Evolutionary conservation across 768 basidiomycete genomes (phyloP).

Genomic region (Suillus discolor): DNA sequence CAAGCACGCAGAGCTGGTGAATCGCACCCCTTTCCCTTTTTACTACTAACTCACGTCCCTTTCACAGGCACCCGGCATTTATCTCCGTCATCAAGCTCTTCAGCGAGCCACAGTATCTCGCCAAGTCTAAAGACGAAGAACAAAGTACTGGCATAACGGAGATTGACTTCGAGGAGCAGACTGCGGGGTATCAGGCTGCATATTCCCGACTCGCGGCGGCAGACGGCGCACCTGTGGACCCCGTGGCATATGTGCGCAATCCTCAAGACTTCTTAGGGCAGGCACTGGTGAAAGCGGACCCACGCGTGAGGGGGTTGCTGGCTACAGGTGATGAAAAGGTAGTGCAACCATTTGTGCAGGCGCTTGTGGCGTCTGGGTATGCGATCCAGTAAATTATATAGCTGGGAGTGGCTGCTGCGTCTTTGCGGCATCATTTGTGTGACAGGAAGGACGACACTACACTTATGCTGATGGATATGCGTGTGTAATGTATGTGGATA

Average conservation of each 20-base stretch:
- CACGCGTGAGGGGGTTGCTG: slow-evolving; percentile 22
- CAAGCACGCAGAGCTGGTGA: slow-evolving; percentile 68
- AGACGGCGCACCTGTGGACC: slow-evolving; percentile 59
- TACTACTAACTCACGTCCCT: not conserved
- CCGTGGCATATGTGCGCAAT: slow-evolving; percentile 59
- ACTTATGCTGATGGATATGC: not conserved
- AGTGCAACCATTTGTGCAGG: slow-evolving; percentile 33
- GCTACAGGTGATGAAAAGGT: slow-evolving; percentile 21
- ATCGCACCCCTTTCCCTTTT: slow-evolving; percentile 14
- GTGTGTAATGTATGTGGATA: not conserved
- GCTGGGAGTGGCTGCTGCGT: not conserved
- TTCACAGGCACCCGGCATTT: slow-evolving; percentile 67
- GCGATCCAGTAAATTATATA: slow-evolving; percentile 16
- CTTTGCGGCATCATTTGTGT: not conserved
- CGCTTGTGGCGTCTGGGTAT: slow-evolving; percentile 35
- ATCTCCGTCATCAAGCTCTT: slow-evolving; percentile 76
- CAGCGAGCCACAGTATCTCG: slow-evolving; percentile 72
- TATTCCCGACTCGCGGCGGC: slow-evolving; percentile 91
- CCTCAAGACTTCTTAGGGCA: slow-evolving; percentile 56
- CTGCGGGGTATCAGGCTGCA: slow-evolving; percentile 90
- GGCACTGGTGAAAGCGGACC: slow-evolving; percentile 31
- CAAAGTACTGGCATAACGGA: slow-evolving; percentile 64
- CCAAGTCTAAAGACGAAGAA: slow-evolving; percentile 39
- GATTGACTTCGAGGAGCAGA: slow-evolving; percentile 90
- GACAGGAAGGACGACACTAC: not conserved